phyloP scores from a whole-genome alignment of 2,329 filamentous ascomycete genomes.

The Chaetomiaceae sp. region DNA sequence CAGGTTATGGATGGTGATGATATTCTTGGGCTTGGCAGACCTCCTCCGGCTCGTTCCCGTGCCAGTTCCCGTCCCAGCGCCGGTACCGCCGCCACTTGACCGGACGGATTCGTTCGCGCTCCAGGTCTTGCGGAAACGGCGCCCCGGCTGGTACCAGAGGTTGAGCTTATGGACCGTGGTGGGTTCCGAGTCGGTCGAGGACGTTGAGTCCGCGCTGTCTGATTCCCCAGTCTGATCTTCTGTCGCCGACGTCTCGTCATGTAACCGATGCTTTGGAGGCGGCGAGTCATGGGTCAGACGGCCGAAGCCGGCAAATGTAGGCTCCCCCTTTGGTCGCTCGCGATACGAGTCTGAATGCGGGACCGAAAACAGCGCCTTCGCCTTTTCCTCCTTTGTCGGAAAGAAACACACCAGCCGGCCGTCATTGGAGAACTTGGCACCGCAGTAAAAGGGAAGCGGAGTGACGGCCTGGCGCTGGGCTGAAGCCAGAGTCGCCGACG shows the following conservation, averaged over 20 bases:
- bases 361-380: slow-evolving; percentile 43
- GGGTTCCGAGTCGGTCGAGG: slow-evolving; percentile 55
- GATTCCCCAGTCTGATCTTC: slow-evolving; percentile 46
- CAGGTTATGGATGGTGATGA: slow-evolving; percentile 67
- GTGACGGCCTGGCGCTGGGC: slow-evolving; percentile 48
- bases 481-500: slow-evolving; percentile 42
- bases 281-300: slow-evolving; percentile 47
- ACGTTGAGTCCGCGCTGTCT: slow-evolving; percentile 45
- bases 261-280: slow-evolving; percentile 39
- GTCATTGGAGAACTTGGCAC: slow-evolving; percentile 55
- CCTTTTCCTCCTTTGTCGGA: slow-evolving; percentile 59
- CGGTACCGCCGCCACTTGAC: slow-evolving; percentile 56
- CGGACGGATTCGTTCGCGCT: slow-evolving; percentile 51
- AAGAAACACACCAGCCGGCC: slow-evolving; percentile 63
- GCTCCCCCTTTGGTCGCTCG: slow-evolving; percentile 47
- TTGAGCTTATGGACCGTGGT: slow-evolving; percentile 56
- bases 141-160: slow-evolving; percentile 49
- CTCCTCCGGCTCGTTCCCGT: slow-evolving; percentile 47
- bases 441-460: slow-evolving; percentile 52
- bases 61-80: slow-evolving; percentile 51
- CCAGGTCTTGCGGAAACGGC: slow-evolving; percentile 48
- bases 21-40: slow-evolving; percentile 52
- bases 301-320: slow-evolving; percentile 53
- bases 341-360: slow-evolving; percentile 38
- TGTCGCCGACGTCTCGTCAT: slow-evolving; percentile 45